Evolutionary conservation across 2,329 filamentous ascomycete species (phyloP).

Genomic region (Metarhizium robertsii): DNA sequence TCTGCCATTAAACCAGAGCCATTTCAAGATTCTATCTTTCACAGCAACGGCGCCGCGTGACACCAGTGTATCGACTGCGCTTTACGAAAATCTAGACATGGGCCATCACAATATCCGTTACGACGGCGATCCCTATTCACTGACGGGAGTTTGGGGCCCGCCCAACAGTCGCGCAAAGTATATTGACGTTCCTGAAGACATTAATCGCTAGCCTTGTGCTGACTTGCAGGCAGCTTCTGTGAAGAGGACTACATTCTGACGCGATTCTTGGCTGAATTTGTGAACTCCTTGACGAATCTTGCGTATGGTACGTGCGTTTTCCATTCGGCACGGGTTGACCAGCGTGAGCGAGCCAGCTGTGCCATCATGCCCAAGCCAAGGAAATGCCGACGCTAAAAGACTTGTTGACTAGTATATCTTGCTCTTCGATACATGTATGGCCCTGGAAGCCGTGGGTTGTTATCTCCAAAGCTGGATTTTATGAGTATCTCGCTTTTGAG

Average conservation of each 20-base stretch:
- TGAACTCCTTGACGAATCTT: constrained; percentile 33
- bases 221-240: constrained; percentile 21
- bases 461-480: constrained; percentile 25
- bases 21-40: too few species aligned
- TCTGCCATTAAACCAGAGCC: too few species aligned
- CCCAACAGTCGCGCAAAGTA: constrained; percentile 30
- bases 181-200: background rate
- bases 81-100: constrained; percentile 9
- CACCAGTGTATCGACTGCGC: too few species aligned
- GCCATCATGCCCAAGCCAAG: background rate
- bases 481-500: constrained; percentile 30
- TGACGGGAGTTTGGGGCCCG: constrained; percentile 27
- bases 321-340: constrained; percentile 4
- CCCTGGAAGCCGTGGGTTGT: constrained; percentile 19
- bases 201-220: background rate
- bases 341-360: background rate
- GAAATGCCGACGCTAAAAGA: constrained; percentile 2
- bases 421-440: constrained; percentile 29
- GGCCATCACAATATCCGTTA: constrained; percentile 28
- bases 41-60: too few species aligned
- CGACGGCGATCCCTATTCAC: constrained; percentile 22
- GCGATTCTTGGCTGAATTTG: constrained; percentile 33
- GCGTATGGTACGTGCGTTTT: constrained; percentile 39
- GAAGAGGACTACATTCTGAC: constrained; percentile 40
- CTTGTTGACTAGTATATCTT: constrained; percentile 26